These are phyloP conservation scores for Elsinoe australis DNA, from an alignment of 2,329 filamentous ascomycete species.

Conservation along the genomic window DNA sequence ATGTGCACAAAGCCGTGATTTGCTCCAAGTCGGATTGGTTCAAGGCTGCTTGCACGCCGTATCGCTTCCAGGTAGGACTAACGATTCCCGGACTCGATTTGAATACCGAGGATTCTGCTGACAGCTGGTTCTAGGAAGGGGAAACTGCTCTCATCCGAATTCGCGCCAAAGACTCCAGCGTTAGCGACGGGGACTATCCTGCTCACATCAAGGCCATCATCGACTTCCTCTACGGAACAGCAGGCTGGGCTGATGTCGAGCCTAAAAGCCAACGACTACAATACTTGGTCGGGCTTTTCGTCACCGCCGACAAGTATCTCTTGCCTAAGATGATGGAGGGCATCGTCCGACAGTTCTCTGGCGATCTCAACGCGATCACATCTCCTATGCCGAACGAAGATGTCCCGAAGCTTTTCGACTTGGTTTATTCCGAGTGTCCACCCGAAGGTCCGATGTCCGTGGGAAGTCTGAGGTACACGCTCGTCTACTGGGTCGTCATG, in stretches of 20 bases:
- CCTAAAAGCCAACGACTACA: not conserved
- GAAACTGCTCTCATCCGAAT: not conserved
- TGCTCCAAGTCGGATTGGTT: constrained; percentile 31
- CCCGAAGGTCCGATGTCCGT: not conserved
- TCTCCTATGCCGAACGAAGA: not conserved
- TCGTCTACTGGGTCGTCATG: not conserved
- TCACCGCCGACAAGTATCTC: not conserved
- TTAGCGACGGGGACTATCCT: no score
- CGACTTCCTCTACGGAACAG: not conserved
- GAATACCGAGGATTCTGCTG: not conserved
- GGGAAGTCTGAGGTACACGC: not conserved
- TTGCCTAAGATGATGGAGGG: not conserved
- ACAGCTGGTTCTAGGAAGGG: not conserved
- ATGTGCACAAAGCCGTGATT: constrained; percentile 35
- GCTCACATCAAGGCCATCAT: not conserved
- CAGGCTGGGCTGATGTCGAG: not conserved
- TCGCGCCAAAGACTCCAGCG: not conserved
- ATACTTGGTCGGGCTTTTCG: not conserved
- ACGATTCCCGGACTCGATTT: not conserved
- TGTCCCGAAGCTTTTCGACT: not conserved
- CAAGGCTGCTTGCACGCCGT: not conserved
- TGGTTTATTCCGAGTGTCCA: not conserved
- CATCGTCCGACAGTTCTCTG: not conserved
- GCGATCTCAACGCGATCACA: not conserved
- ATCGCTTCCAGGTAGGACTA: not conserved